phyloP scores from a whole-genome alignment of 345 rosid species.

The Pistacia atlantica region DNA sequence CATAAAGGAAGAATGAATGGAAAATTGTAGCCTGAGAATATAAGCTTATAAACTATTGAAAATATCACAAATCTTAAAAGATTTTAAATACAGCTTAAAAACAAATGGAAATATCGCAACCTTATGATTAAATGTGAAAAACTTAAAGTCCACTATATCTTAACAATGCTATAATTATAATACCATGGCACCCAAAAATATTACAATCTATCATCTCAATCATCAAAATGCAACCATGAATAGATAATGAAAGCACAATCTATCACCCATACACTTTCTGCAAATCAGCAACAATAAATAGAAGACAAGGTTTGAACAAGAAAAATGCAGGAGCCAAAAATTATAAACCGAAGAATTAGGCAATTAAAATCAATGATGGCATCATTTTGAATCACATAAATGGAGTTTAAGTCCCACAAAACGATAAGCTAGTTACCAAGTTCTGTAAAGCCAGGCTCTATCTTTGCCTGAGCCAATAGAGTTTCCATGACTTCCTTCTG shows the following conservation, averaged over 20 bases:
- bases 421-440: slow-evolving; percentile 56
- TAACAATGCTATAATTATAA: background rate
- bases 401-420: slow-evolving; percentile 2
- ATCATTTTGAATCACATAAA: background rate
- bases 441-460: slow-evolving; percentile 97
- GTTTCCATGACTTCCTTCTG: slow-evolving; percentile 94
- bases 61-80: background rate
- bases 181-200: background rate
- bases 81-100: no score
- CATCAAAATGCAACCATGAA: background rate
- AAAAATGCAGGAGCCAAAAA: background rate
- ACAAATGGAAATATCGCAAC: background rate
- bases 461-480: slow-evolving; percentile 77
- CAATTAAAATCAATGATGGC: background rate
- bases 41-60: background rate
- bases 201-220: background rate
- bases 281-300: background rate
- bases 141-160: background rate
- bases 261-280: background rate
- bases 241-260: background rate
- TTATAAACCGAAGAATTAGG: background rate
- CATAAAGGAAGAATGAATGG: background rate
- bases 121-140: background rate
- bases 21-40: background rate
- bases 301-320: background rate